These are phyloP conservation scores for Hanseniaspora uvarum DNA, from an alignment of 1,139 yeast genomes.

Conservation along the genomic window DNA sequence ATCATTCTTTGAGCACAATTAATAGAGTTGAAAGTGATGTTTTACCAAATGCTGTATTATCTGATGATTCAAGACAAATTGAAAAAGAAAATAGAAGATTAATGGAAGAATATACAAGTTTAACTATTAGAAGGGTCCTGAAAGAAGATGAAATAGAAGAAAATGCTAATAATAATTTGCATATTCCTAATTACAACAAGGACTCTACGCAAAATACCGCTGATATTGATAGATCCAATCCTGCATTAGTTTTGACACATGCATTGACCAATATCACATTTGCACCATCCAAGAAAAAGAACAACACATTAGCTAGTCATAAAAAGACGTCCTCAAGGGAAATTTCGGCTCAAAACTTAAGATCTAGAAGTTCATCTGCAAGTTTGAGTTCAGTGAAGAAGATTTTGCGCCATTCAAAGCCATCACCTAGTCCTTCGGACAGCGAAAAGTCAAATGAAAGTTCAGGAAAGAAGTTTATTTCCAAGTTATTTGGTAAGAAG, in stretches of 20 bases:
- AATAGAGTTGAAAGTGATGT: neutral
- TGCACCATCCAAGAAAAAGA: constrained; percentile 12
- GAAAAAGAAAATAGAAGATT: constrained; percentile 18
- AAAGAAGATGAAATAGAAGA: constrained; percentile 15
- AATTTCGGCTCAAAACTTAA: neutral
- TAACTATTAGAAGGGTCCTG: constrained; percentile 15
- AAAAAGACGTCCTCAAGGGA: neutral
- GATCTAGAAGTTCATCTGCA: neutral
- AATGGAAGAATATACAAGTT: constrained; percentile 18
- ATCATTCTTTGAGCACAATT: neutral
- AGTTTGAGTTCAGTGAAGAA: neutral
- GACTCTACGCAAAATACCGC: neutral
- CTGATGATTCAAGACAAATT: constrained; percentile 4
- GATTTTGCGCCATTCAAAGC: neutral
- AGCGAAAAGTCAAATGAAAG: neutral
- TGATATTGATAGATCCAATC: constrained; percentile 7
- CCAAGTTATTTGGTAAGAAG: constrained; percentile 8
- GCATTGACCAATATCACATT: constrained; percentile 11
- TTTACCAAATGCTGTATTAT: neutral
- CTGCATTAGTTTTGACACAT: constrained; percentile 16
- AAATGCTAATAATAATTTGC: neutral
- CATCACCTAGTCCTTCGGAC: neutral
- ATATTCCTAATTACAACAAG: neutral
- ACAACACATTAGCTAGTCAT: neutral
- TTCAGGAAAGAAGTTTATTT: constrained; percentile 1